These are phyloP conservation scores for Mortierella claussenii DNA, from an alignment of 192 early-diverging fungal genomes.

Conservation along the genomic window DNA sequence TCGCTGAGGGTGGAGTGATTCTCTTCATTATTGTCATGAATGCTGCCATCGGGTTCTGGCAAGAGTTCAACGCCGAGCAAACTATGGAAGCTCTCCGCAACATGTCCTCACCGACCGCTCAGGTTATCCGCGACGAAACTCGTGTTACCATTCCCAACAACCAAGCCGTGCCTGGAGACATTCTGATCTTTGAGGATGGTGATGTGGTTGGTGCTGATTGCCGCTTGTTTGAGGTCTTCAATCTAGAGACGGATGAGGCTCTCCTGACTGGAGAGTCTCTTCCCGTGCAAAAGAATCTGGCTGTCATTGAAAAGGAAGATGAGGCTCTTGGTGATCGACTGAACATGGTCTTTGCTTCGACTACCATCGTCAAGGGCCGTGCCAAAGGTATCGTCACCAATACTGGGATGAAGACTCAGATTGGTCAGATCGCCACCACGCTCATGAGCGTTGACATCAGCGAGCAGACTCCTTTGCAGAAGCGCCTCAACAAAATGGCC, in stretches of 20 bases:
- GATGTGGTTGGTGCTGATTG: slow-evolving; percentile 95
- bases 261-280: slow-evolving; percentile 93
- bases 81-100: slow-evolving; percentile 94
- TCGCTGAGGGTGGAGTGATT: slow-evolving; percentile 81
- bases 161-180: slow-evolving; percentile 87
- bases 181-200: slow-evolving; percentile 92
- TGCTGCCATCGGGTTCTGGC: slow-evolving; percentile 87
- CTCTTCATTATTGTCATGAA: slow-evolving; percentile 85
- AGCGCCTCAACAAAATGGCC: slow-evolving; percentile 77
- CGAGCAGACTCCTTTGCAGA: slow-evolving; percentile 75
- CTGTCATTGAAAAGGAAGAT: slow-evolving; percentile 74
- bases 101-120: slow-evolving; percentile 87
- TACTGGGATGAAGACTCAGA: slow-evolving; percentile 90
- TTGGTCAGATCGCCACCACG: slow-evolving; percentile 90
- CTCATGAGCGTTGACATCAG: slow-evolving; percentile 67
- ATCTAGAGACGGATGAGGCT: slow-evolving; percentile 93
- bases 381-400: slow-evolving; percentile 90
- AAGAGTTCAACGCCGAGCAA: slow-evolving; percentile 94
- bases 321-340: slow-evolving; percentile 88
- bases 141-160: slow-evolving; percentile 77
- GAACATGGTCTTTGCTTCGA: slow-evolving; percentile 91
- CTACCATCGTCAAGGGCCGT: slow-evolving; percentile 88
- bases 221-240: slow-evolving; percentile 84
- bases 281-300: slow-evolving; percentile 78
- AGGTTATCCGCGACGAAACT: slow-evolving; percentile 87